Base-by-base conservation (phyloP, 2,329 filamentous ascomycete species). In the Magnaporthales sp. region DNA sequence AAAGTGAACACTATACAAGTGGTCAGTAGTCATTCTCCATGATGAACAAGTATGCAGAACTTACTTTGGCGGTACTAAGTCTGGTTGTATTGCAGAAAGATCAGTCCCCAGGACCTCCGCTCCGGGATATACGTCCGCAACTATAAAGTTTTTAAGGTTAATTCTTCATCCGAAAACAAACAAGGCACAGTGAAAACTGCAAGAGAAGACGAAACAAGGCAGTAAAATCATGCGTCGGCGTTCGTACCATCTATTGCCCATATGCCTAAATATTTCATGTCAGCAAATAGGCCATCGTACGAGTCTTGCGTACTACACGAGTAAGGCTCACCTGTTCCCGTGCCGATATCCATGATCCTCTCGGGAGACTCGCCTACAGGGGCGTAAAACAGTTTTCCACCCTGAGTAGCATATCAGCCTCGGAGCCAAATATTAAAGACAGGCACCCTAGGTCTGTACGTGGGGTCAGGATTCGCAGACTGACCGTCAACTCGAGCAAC, bases 21-120 rank as follows among this genome's bases (percentile, higher is more conserved):
- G 11, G 15, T 54, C 24, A 51, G 22, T 27, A n/a, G 15, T n/a
- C n/a, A 11, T 22, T 4, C 26, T 8, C 30, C 19, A 29, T 10
- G 26, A 27, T n/a, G 10, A 19, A 38, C 11, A 11, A 38, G 22
- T 19, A 15, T 22, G 22, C 15, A 32, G 24, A 22, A 65, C 63
- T 24, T 51, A 65, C 71, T 89, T 89, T 11, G 83, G 80, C 19
- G 86, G 87, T 6, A 88, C 79, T 74, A 77, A 80, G 46, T 74
- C 75, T 1, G 80, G 78, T 69, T 83, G 80, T 24, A 82, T 82
- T 2, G 81, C 79, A 3, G 79, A 80, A 22, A 82, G 69, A 65
- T 82, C 79, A 29, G 76, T 78, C 61, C 79, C 80, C 19, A 79
- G 67, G 2, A 81, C 76, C 61, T 75, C 75, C 6, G 80, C 75